Percentiles rank a stretch among this genome's conserved stretches.
Conservation (phyloP, 441 rosid genomes). For the Breynia disticha region DNA sequence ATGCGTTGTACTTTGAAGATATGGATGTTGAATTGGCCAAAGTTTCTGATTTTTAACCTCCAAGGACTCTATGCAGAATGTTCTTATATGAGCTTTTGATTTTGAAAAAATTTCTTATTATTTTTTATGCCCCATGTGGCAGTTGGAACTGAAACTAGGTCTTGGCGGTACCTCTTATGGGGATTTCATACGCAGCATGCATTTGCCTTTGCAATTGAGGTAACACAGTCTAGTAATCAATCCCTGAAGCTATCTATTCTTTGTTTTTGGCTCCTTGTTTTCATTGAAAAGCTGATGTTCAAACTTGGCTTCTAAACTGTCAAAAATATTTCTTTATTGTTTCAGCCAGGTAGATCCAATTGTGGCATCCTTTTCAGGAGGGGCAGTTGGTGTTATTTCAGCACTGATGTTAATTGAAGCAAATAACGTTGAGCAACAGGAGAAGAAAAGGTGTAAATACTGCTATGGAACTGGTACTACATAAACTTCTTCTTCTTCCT, state of each 20-base stretch:
- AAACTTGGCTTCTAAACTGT: too few species aligned
- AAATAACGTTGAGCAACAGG: slow-evolving; percentile 84
- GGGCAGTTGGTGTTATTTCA: slow-evolving; percentile 96
- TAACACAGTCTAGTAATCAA: slow-evolving; percentile 17
- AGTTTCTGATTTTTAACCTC: neutral
- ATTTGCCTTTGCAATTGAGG: slow-evolving; percentile 87
- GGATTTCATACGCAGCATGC: slow-evolving; percentile 76
- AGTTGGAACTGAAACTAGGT: slow-evolving; percentile 90
- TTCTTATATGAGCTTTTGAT: neutral
- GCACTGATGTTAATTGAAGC: slow-evolving; percentile 87
- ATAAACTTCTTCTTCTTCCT: neutral
- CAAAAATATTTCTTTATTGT: too few species aligned
- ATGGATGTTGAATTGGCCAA: too few species aligned
- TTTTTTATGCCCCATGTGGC: slow-evolving; percentile 16
- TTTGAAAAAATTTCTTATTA: neutral
- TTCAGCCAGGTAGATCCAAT: slow-evolving; percentile 95
- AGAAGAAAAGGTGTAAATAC: slow-evolving; percentile 92
- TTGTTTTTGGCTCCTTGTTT: neutral
- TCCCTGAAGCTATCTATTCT: slow-evolving; percentile 6
- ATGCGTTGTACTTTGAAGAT: neutral
- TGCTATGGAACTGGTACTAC: slow-evolving; percentile 85
- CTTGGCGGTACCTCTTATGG: slow-evolving; percentile 89
- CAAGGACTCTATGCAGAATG: neutral
- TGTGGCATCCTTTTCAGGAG: slow-evolving; percentile 95
- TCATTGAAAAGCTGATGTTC: neutral